Conservation (phyloP, 768 basidiomycete species). For the Tubosaeta sp. region DNA sequence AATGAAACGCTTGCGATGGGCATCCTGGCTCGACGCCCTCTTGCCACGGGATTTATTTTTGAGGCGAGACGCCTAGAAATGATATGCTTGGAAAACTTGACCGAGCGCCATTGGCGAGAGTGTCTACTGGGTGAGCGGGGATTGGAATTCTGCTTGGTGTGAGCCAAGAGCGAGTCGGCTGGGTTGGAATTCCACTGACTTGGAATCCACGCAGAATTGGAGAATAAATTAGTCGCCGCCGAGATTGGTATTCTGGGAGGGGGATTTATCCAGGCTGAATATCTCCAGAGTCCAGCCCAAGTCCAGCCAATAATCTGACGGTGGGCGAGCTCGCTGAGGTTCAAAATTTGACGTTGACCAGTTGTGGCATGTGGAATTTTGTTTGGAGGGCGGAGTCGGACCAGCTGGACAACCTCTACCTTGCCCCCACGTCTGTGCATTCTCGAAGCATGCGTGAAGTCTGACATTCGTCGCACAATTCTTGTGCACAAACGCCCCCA, state of each 20-base stretch:
- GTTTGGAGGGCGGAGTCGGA: neutral
- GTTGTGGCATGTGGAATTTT: neutral
- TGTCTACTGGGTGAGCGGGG: too few species aligned
- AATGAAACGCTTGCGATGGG: neutral
- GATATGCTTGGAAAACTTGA: too few species aligned
- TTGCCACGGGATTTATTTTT: neutral
- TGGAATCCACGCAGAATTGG: neutral
- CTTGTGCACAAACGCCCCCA: constrained; percentile 3
- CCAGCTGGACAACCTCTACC: neutral
- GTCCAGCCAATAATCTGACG: too few species aligned
- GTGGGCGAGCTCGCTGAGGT: neutral
- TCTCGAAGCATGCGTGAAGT: neutral
- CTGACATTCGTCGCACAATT: constrained; percentile 4
- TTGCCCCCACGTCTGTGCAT: neutral
- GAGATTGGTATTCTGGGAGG: too few species aligned
- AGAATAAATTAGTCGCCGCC: neutral
- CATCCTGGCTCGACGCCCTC: neutral
- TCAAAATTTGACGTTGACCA: neutral
- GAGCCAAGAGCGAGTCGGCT: too few species aligned
- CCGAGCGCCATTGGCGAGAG: too few species aligned
- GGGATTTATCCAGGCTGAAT: too few species aligned
- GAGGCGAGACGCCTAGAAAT: too few species aligned
- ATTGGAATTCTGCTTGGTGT: too few species aligned
- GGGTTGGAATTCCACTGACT: too few species aligned
- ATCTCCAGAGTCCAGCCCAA: too few species aligned